These are phyloP conservation scores for Nymphaea colorata DNA, from an alignment of 164 flowering plant genomes.

Conservation along the genomic window DNA sequence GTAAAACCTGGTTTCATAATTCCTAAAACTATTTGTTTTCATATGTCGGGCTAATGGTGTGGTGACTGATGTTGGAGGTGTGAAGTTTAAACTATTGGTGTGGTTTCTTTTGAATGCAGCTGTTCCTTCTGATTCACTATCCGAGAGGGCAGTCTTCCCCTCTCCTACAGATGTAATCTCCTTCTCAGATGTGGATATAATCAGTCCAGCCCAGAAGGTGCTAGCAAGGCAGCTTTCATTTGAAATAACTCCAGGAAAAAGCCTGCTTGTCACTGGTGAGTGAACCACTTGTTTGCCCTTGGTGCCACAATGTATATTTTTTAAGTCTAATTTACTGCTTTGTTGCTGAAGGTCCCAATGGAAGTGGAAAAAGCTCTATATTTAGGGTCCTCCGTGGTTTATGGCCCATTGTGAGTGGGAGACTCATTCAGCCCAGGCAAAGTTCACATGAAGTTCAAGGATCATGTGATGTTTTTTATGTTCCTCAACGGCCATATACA, in stretches of 20 bases:
- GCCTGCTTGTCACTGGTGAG: constrained; percentile 95
- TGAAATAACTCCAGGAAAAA: constrained; percentile 59
- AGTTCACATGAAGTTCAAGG: constrained; percentile 20
- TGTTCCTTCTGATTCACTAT: constrained; percentile 10
- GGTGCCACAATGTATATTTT: background rate
- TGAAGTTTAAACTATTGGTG: background rate
- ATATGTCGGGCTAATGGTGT: too few species aligned
- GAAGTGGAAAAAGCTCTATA: constrained; percentile 97
- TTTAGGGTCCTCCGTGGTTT: constrained; percentile 90
- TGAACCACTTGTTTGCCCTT: constrained; percentile 2
- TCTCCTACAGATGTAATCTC: constrained; percentile 46
- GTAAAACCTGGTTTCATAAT: too few species aligned
- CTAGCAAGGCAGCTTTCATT: constrained; percentile 73
- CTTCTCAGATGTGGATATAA: constrained; percentile 74
- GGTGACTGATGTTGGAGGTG: too few species aligned
- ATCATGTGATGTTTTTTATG: constrained; percentile 58
- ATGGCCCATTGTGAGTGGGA: constrained; percentile 88
- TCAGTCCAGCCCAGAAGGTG: constrained; percentile 80
- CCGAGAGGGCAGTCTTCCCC: constrained; percentile 8
- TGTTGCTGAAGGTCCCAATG: constrained; percentile 73
- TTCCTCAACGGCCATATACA: constrained; percentile 95
- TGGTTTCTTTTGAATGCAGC: constrained; percentile 14
- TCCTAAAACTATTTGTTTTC: too few species aligned
- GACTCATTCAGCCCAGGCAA: constrained; percentile 47
- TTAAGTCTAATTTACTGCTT: constrained; percentile 8